Conservation (phyloP, 2,329 filamentous ascomycete genomes). For the Penicillium sp. region DNA sequence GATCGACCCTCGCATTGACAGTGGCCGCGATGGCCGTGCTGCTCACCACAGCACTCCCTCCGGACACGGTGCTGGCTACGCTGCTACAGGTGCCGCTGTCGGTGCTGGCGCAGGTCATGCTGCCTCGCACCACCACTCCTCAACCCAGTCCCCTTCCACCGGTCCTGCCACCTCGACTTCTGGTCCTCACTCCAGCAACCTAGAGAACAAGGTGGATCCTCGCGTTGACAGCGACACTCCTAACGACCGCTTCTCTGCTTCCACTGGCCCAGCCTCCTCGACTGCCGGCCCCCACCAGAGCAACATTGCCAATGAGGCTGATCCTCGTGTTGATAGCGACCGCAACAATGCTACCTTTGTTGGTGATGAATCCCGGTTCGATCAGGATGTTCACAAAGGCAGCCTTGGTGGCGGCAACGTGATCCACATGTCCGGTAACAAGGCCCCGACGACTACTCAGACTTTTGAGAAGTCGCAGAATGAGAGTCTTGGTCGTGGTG, state of each 20-base stretch:
- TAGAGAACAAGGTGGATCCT: conserved; percentile 2
- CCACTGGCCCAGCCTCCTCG: conserved; percentile 12
- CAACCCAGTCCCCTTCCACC: neutral
- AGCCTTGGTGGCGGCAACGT: conserved; percentile 13
- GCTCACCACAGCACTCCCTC: conserved; percentile 1
- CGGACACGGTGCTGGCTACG: neutral
- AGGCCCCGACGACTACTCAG: conserved; percentile 17
- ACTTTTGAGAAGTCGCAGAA: conserved; percentile 20
- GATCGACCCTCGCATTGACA: conserved; percentile 17
- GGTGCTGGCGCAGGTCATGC: neutral
- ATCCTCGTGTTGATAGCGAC: conserved; percentile 15
- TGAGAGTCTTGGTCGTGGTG: neutral
- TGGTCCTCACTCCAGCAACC: conserved; percentile 12
- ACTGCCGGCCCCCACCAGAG: conserved; percentile 17
- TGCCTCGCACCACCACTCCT: neutral
- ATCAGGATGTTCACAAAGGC: conserved; percentile 15
- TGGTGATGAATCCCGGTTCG: conserved; percentile 13
- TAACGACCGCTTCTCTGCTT: conserved; percentile 5
- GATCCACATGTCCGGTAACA: conserved; percentile 10
- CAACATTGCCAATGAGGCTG: conserved; percentile 19
- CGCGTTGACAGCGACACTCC: conserved; percentile 1
- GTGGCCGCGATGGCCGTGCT: conserved; percentile 7
- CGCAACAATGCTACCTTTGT: conserved; percentile 11
- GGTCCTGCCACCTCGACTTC: conserved; percentile 4
- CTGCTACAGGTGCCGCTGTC: neutral